Percentiles rank a stretch among this genome's conserved stretches.
Conservation (phyloP, 78 protist species). For the Dictyostelium purpureum region DNA sequence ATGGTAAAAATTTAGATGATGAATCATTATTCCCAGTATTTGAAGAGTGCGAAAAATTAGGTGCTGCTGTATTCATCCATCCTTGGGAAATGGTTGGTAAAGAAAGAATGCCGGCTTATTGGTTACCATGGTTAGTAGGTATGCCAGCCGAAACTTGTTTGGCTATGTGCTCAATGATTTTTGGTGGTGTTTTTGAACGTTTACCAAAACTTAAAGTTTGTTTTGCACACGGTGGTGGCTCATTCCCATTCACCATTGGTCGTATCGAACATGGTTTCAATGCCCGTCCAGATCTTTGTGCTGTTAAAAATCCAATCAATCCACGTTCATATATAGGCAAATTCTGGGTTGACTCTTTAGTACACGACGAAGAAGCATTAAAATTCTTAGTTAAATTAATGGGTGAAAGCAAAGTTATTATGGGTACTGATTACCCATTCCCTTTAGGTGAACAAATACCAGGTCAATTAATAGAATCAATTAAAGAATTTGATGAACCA, state of each 20-base stretch:
- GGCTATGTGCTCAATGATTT: slow-evolving; percentile 92
- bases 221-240: slow-evolving; percentile 98
- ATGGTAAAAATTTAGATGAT: slow-evolving; percentile 90
- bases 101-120: slow-evolving; percentile 75
- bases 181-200: slow-evolving; percentile 92
- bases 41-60: slow-evolving; percentile 81
- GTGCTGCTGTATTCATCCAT: slow-evolving; percentile 92
- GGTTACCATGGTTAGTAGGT: slow-evolving; percentile 93
- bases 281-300: slow-evolving; percentile 95
- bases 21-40: slow-evolving; percentile 88
- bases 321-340: slow-evolving; percentile 82
- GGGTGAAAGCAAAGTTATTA: slow-evolving; percentile 79
- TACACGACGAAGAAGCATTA: slow-evolving; percentile 89
- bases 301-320: slow-evolving; percentile 56
- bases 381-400: slow-evolving; percentile 80
- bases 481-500: slow-evolving; percentile 26
- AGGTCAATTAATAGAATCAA: slow-evolving; percentile 82
- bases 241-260: slow-evolving; percentile 91
- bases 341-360: slow-evolving; percentile 93
- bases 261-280: slow-evolving; percentile 93
- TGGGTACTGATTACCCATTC: slow-evolving; percentile 93
- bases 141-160: slow-evolving; percentile 96
- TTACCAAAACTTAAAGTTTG: slow-evolving; percentile 87
- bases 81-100: slow-evolving; percentile 95
- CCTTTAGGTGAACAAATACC: slow-evolving; percentile 94